Evolutionary conservation across 75 land plant species (phyloP), one percentile per base, ranked within the genome.

Genomic region (Sequoiadendron giganteum): DNA sequence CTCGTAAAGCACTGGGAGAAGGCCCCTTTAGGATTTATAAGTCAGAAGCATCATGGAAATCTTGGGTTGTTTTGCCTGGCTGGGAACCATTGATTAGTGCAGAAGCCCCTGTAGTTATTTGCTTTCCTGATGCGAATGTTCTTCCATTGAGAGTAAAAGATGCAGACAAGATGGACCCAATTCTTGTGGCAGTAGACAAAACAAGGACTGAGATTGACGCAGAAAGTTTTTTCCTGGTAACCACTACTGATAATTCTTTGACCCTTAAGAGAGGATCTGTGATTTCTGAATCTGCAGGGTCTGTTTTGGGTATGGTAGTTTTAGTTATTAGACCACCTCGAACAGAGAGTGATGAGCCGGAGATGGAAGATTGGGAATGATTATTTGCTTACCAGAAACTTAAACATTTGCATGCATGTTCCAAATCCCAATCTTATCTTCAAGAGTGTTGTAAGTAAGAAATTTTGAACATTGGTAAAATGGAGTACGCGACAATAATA

Each of bases 1-100:
- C 85, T 42, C 87, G 87, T 83, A 56, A 38, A 48, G 91, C 93
- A 42, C 14, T 48, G 82, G 87, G 88, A 43, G 88, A 92, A 55
- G 99, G 99, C 11, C 93, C 90, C 18, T 95, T 98, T 73, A 94
- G 96, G 9, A 89, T 96, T 21, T 92, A 93, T 83, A 88, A 77
- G 86, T 95, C 97, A 18, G 94, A 93, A 75, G 87, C 90, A 47
- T 91, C 88, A 83, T 98, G 99, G 99, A 86, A 32, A 39, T 86
- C 92, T 85, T 98, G 97, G 97, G 93, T 94, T 89, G 93, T 95
- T 79, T 85, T 98, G 91, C 99, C 99, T 2, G 92, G 93, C 32
- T 98, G 99, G 99, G 94, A 90, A 73, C 94, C 96, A 10, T 45
- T 96, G 75, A 70, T 55, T 80, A 83, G n/a, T 36, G 92, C 92